These are phyloP conservation scores for Catharanthus roseus DNA, from an alignment of 257 asterid species.

Conservation along the genomic window DNA sequence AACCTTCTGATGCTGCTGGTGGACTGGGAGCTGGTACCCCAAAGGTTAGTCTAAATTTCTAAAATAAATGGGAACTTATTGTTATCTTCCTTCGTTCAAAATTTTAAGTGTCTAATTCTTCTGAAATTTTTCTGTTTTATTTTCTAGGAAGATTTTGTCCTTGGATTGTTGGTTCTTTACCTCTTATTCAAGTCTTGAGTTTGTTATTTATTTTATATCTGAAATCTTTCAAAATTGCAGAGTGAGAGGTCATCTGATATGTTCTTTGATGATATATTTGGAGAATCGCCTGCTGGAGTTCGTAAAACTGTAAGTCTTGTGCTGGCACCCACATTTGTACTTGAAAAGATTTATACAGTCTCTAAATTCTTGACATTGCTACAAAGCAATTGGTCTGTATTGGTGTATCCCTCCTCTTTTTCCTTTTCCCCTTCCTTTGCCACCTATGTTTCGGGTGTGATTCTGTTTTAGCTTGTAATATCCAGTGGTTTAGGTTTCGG, in stretches of 20 bases:
- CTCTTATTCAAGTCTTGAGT: constrained; percentile 1
- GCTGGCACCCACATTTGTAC: background rate
- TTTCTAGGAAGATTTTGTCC: background rate
- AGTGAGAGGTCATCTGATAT: constrained; percentile 76
- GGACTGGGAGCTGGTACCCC: constrained; percentile 98
- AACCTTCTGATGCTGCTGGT: constrained; percentile 55
- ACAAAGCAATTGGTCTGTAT: background rate
- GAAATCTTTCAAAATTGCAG: constrained; percentile 41
- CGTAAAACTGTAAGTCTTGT: constrained; percentile 58
- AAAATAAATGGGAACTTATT: background rate
- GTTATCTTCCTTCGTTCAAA: background rate
- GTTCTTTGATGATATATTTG: constrained; percentile 94
- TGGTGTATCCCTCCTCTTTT: constrained; percentile 1
- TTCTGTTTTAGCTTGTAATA: background rate
- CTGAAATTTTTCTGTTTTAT: background rate
- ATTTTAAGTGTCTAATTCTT: background rate
- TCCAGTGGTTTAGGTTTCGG: background rate
- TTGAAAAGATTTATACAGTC: background rate
- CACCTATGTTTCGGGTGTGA: background rate
- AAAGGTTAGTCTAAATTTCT: constrained; percentile 45
- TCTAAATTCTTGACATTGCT: background rate
- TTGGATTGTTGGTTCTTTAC: background rate
- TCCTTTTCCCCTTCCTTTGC: too few species aligned
- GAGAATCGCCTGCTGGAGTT: constrained; percentile 84
- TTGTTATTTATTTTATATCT: constrained; percentile 13